Evolutionary conservation across 2,329 filamentous ascomycete genomes (phyloP).

Genomic region (Didymella exigua): DNA sequence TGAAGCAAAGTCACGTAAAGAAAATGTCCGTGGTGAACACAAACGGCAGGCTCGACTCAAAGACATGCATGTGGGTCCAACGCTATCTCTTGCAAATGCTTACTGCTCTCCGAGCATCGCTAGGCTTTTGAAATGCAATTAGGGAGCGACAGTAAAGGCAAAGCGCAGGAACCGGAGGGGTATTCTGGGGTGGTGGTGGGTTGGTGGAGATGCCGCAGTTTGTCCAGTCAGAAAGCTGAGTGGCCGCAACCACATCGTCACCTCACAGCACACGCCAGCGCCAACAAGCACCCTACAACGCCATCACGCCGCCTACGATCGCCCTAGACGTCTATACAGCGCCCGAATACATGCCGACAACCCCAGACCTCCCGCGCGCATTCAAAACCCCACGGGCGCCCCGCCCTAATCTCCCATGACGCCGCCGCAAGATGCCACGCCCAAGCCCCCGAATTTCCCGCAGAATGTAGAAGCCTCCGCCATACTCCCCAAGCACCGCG

Average conservation of each 20-base stretch:
- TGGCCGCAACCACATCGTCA: slow-evolving; percentile 41
- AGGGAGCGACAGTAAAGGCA: slow-evolving; percentile 6
- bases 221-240: slow-evolving; percentile 41
- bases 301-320: slow-evolving; percentile 7
- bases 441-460: slow-evolving; percentile 53
- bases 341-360: slow-evolving; percentile 42
- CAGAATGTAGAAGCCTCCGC: slow-evolving; percentile 60
- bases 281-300: slow-evolving; percentile 16
- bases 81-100: slow-evolving; percentile 4
- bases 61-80: slow-evolving; percentile 30
- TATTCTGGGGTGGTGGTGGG: slow-evolving; percentile 14
- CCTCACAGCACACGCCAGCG: slow-evolving; percentile 20
- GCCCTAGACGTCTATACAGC: background rate
- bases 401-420: slow-evolving; percentile 49
- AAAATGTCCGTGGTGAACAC: slow-evolving; percentile 35
- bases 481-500: slow-evolving; percentile 64
- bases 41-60: slow-evolving; percentile 38
- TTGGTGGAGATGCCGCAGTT: slow-evolving; percentile 37
- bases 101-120: slow-evolving; percentile 4
- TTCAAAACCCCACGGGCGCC: slow-evolving; percentile 40
- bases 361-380: slow-evolving; percentile 37
- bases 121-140: background rate
- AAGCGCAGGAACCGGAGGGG: slow-evolving; percentile 13
- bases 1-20: slow-evolving; percentile 27
- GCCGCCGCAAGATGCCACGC: slow-evolving; percentile 48